Conservation (phyloP, 2,329 filamentous ascomycete species). For the Metarhizium brunneum region DNA sequence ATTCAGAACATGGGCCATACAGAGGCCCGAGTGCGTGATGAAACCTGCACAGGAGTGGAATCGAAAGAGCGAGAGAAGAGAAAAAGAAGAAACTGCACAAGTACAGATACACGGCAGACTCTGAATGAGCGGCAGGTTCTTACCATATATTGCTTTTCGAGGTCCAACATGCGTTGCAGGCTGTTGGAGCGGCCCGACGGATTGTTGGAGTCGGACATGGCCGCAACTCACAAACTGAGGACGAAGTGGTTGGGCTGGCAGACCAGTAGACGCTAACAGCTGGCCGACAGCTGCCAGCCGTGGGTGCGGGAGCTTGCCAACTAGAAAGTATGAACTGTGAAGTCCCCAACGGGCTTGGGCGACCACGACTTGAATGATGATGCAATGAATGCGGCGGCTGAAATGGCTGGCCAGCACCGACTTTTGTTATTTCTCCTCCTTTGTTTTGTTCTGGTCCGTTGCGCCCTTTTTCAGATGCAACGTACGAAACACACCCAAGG, state of each 20-base stretch:
- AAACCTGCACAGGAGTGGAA: background rate
- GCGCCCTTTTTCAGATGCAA: background rate
- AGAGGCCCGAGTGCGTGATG: background rate
- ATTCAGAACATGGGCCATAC: background rate
- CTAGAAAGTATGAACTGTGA: background rate
- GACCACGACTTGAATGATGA: no score
- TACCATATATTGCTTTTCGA: conserved; percentile 51
- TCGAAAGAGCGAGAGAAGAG: background rate
- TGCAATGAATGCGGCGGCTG: no score
- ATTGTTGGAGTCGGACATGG: conserved; percentile 9
- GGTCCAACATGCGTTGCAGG: conserved; percentile 49
- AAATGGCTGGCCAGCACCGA: background rate
- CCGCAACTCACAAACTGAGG: background rate
- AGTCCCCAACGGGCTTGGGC: no score
- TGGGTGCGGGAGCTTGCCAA: no score
- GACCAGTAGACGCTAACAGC: background rate
- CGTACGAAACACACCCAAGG: background rate
- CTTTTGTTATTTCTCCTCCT: background rate
- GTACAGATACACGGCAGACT: background rate
- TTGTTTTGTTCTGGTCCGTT: background rate
- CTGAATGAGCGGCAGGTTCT: conserved; percentile 11
- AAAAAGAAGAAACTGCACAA: background rate
- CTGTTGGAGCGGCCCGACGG: conserved; percentile 30
- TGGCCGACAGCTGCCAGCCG: background rate
- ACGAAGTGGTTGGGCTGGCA: background rate